These are phyloP conservation scores for Hypoxylon perforatum DNA, from an alignment of 495 filamentous ascomycete species.

Conservation along the genomic window DNA sequence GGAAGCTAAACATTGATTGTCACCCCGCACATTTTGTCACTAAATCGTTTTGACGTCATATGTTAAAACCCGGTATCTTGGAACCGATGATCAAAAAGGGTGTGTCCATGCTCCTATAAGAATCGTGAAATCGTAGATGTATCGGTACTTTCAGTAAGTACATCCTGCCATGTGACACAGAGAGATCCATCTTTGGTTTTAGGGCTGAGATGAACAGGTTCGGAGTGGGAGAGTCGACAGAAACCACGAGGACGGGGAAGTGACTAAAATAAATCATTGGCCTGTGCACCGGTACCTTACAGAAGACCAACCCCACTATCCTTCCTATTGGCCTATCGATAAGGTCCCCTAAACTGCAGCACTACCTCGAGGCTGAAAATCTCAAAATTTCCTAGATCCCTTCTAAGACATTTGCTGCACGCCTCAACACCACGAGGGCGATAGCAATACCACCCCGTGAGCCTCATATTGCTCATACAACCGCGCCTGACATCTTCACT, in stretches of 20 bases:
- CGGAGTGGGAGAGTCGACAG: conserved; percentile 10
- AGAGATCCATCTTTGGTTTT: conserved; percentile 24
- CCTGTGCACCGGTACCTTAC: conserved; percentile 35
- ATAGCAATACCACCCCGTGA: conserved; percentile 38
- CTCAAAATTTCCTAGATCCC: conserved; percentile 28
- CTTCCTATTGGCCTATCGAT: conserved; percentile 24
- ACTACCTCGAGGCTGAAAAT: conserved; percentile 38
- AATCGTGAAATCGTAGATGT: conserved; percentile 2
- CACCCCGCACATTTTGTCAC: no score
- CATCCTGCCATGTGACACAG: conserved; percentile 26
- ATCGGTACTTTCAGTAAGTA: neutral
- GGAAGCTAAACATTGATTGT: no score
- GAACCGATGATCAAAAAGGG: conserved; percentile 8
- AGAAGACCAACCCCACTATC: neutral
- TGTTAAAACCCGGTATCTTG: neutral
- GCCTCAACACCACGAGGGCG: conserved; percentile 45
- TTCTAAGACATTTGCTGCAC: conserved; percentile 44
- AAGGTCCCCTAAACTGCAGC: conserved; percentile 8
- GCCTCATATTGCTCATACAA: conserved; percentile 43
- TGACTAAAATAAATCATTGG: conserved; percentile 27
- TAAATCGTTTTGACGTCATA: conserved; percentile 29
- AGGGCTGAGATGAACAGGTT: conserved; percentile 19
- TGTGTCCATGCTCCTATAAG: neutral
- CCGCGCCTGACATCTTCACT: conserved; percentile 41
- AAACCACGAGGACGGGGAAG: conserved; percentile 30